Base-by-base conservation (phyloP, 2,329 filamentous ascomycete genomes). In the Cladophialophora bantiana region DNA sequence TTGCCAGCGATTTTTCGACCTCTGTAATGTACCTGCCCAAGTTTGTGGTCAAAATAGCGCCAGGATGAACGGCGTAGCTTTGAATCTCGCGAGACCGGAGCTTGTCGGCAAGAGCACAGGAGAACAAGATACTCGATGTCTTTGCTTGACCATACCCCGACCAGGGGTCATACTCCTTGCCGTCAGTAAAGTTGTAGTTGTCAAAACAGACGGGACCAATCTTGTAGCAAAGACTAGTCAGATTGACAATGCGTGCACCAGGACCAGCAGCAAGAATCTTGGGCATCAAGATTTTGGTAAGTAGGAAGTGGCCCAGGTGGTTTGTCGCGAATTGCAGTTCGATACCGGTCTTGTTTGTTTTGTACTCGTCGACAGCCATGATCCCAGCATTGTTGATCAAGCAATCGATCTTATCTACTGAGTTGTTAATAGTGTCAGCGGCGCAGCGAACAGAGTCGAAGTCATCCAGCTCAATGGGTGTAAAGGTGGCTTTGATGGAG, bases 101-200 rank as follows among this genome's bases (percentile, higher is more conserved):
- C 32, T 65, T 68, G 62, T 72, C 68, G 32, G 79, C 79, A 26
- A 83, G 74, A 0, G 75, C 77, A 1, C 80, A 70, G 20, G 77
- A 69, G 70, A 82, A 79, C 12, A 59, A 31, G 12, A 83, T 75
- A 62, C 83, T 83, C 59, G 78, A 80, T 7, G 83, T 78, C 72
- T 83, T 83, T 71, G 75, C 77, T 72, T 82, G 80, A 15, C 79
- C 80, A 71, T 83, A 83, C 12, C 79, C 76, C 64, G 75, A 74
- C 78, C 72, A 82, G 20, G 69, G 73, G 38, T 78, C 69, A 66
- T 81, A 81, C 20, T 56, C 59, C 32, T 68, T 62, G 13, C 68
- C 66, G 40, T 67, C 65, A 5, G 53, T 57, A 67, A 73, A 73
- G 63, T 73, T 73, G 57, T 76, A 67, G 54, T 77, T 74, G 18